These are phyloP conservation scores for Nannochloropsis gaditana DNA, from an alignment of 108 stramenopile genomes.

Conservation along the genomic window DNA sequence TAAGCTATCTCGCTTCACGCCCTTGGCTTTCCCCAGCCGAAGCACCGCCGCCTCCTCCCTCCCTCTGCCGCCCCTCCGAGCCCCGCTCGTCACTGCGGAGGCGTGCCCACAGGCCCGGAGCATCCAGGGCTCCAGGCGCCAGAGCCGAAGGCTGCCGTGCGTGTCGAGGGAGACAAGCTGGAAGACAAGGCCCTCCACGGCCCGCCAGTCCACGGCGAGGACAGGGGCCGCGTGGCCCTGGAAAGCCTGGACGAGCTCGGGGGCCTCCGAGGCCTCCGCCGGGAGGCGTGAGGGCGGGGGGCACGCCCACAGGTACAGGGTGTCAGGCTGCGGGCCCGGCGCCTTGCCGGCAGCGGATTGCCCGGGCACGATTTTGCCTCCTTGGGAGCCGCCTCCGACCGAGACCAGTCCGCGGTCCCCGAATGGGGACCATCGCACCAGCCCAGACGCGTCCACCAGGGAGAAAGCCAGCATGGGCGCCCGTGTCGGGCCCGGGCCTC, in stretches of 20 bases:
- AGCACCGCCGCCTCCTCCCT: not conserved
- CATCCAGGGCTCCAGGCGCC: not conserved
- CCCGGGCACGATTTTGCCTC: not conserved
- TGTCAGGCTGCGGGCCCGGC: not conserved
- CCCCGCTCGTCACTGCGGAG: not conserved
- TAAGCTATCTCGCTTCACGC: not conserved
- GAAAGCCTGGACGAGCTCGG: not conserved
- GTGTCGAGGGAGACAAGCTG: not conserved
- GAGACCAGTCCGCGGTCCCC: not conserved
- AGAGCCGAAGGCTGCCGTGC: not conserved
- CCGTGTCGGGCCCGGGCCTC: no score
- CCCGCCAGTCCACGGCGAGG: not conserved
- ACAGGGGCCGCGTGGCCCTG: not conserved
- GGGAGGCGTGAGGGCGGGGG: not conserved
- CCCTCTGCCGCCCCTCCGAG: not conserved
- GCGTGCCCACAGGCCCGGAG: slow-evolving; percentile 6
- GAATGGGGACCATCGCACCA: not conserved
- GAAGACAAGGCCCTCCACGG: not conserved
- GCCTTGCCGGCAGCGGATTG: no score
- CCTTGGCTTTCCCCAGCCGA: not conserved
- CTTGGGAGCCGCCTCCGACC: not conserved
- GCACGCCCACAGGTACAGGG: slow-evolving; percentile 8
- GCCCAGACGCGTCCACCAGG: not conserved
- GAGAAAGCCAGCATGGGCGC: no score
- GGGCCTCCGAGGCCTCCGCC: not conserved